phyloP scores from a whole-genome alignment of 2,329 filamentous ascomycete species.

The Sporothrix curviconia region DNA sequence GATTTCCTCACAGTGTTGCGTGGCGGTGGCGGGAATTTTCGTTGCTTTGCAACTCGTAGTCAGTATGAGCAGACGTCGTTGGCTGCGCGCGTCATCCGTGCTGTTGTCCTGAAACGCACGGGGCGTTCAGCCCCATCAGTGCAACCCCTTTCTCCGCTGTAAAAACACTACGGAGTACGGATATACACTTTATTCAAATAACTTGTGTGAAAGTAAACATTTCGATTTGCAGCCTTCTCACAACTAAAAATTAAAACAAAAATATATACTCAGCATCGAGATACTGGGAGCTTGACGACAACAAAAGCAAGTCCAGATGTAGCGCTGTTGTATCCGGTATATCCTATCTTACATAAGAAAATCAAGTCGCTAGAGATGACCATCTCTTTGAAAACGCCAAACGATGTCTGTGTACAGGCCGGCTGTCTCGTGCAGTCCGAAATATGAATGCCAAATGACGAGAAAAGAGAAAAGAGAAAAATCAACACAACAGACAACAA shows the following conservation, averaged over 20 bases:
- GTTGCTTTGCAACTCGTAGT: neutral
- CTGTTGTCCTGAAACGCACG: constrained; percentile 15
- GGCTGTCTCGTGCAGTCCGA: too few species aligned
- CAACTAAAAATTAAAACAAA: too few species aligned
- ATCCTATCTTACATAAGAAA: too few species aligned
- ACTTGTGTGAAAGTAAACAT: neutral
- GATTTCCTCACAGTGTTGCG: neutral
- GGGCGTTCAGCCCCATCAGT: too few species aligned
- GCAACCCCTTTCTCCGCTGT: neutral
- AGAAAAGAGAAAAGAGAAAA: neutral
- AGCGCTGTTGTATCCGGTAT: too few species aligned
- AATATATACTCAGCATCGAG: too few species aligned
- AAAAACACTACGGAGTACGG: neutral
- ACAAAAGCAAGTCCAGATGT: too few species aligned
- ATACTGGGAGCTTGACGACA: too few species aligned
- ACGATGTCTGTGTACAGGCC: neutral
- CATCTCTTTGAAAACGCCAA: too few species aligned
- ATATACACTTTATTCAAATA: too few species aligned
- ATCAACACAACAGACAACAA: neutral
- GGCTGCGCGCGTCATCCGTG: too few species aligned
- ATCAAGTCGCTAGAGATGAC: too few species aligned
- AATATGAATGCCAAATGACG: neutral
- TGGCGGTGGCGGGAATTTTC: neutral
- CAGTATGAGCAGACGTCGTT: neutral
- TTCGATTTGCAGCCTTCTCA: neutral